Conservation (phyloP, 2,329 filamentous ascomycete species). For the Amauroascus niger region DNA sequence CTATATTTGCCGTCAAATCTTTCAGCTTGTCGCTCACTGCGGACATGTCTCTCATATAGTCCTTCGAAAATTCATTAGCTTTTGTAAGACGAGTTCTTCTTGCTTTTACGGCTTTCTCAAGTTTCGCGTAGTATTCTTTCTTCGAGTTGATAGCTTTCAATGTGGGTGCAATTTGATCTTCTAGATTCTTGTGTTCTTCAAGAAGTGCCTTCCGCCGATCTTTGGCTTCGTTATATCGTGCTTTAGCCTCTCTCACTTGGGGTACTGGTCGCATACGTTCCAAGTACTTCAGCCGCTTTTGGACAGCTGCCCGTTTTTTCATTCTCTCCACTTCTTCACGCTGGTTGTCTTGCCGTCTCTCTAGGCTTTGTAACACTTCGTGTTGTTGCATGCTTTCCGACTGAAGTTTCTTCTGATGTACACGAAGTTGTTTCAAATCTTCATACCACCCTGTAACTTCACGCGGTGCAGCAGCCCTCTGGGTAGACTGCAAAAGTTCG, state of each 20-base stretch:
- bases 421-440: slow-evolving; percentile 60
- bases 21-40: slow-evolving; percentile 31
- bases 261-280: slow-evolving; percentile 57
- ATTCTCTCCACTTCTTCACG: slow-evolving; percentile 75
- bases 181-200: slow-evolving; percentile 49
- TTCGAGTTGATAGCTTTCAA: slow-evolving; percentile 61
- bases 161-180: slow-evolving; percentile 56
- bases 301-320: slow-evolving; percentile 61
- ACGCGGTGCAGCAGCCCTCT: slow-evolving; percentile 73
- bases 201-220: slow-evolving; percentile 46
- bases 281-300: slow-evolving; percentile 55
- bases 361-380: slow-evolving; percentile 56
- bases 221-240: slow-evolving; percentile 45
- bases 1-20: slow-evolving; percentile 33
- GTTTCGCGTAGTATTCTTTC: slow-evolving; percentile 49
- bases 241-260: slow-evolving; percentile 50
- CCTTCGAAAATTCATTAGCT: slow-evolving; percentile 43
- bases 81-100: slow-evolving; percentile 47
- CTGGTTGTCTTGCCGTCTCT: slow-evolving; percentile 63
- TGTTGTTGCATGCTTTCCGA: slow-evolving; percentile 49
- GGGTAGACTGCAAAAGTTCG: slow-evolving; percentile 73
- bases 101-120: slow-evolving; percentile 48
- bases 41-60: slow-evolving; percentile 35
- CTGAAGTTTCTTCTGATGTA: slow-evolving; percentile 56
- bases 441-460: slow-evolving; percentile 73